A percentile compares a stretch with the other conserved stretches of the same genome.
phyloP scores from a whole-genome alignment of 2,329 filamentous ascomycete species.

The Aspergillus hiratsukae region DNA sequence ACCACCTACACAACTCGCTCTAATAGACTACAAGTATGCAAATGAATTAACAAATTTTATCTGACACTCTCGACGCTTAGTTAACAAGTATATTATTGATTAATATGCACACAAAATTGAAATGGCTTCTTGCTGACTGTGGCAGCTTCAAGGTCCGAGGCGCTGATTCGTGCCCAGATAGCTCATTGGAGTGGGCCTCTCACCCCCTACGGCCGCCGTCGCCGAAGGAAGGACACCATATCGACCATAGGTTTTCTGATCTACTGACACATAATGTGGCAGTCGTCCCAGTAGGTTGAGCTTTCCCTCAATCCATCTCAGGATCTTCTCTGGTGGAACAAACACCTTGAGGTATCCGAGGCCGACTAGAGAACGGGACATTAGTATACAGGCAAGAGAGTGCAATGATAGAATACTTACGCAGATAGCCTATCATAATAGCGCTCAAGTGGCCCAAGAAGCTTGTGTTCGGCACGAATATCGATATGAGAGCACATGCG shows the following conservation, averaged over 20 bases:
- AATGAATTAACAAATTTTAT: background rate
- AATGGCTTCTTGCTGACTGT: background rate
- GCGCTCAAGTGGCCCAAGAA: conserved; percentile 83
- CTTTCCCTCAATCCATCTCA: conserved; percentile 85
- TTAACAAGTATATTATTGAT: conserved; percentile 11
- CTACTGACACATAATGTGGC: conserved; percentile 88
- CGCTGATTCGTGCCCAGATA: conserved; percentile 62
- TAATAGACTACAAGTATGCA: conserved; percentile 1
- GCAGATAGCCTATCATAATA: conserved; percentile 77
- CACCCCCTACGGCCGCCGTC: conserved; percentile 17
- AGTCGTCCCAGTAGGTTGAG: conserved; percentile 77
- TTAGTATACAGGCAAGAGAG: conserved; percentile 1
- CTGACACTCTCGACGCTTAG: conserved; percentile 1
- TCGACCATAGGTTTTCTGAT: conserved; percentile 91
- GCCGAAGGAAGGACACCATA: conserved; percentile 78
- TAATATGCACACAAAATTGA: conserved; percentile 31
- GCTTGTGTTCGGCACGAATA: conserved; percentile 75
- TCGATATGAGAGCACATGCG: conserved; percentile 66
- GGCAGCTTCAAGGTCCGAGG: conserved; percentile 57
- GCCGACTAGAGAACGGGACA: conserved; percentile 54
- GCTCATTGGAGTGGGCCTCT: conserved; percentile 48
- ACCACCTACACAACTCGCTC: conserved; percentile 28
- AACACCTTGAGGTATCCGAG: conserved; percentile 85
- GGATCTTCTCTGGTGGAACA: conserved; percentile 79
- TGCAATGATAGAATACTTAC: conserved; percentile 48